Evolutionary conservation across 371 early-diverging fungal genomes (phyloP), one percentile per base, ranked within the genome.

Genomic region (Haplosporangium sp.): DNA sequence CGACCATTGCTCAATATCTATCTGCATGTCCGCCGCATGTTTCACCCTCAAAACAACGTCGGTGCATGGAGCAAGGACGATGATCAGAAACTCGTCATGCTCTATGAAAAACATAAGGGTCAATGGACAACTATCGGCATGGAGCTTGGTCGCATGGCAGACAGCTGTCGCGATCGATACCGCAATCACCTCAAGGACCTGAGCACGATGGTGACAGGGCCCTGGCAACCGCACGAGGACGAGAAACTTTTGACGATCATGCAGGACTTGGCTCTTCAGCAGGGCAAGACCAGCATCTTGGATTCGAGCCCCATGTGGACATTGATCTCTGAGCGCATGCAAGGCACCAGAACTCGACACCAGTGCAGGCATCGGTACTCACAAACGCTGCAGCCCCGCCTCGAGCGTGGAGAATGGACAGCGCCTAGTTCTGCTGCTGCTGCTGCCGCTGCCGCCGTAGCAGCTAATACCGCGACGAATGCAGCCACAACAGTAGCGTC

Each of bases 371-470:
- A 79, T 57, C 79, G 79, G 36, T 79, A 67, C 42, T 79, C 79
- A 6, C 79, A 79, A 50, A 79, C 79, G 4, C 42, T 79, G 20
- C 79, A 79, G 61, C 79, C 79, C 23, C 73, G 79, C 11, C 69
- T 79, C 38, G 79, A 79, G 48, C 64, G 79, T n/a, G 79, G 79
- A 40, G 79, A 79, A 41, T 79, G 79, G 79, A 79, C 79, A 7
- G 79, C 68, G 2, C 79, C 79, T 6, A 79, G 79, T 40, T 68
- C 73, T 3, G 73, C 68, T 41, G 79, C 79, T 14, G 79, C 79
- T 6, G 69, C 64, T 0, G 79, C 79, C 3, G 79, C 79, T 6
- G 79, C 79, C 5, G 65, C 68, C 5, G 79, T 72, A 1, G 79
- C 79, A 6, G 73, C 68, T 4, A 68, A 79, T 36, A 67, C 77